Evolutionary conservation across 2,329 filamentous ascomycete genomes (phyloP), one percentile per base, ranked within the genome.

Genomic region (Aspergillus quadrilineatus): DNA sequence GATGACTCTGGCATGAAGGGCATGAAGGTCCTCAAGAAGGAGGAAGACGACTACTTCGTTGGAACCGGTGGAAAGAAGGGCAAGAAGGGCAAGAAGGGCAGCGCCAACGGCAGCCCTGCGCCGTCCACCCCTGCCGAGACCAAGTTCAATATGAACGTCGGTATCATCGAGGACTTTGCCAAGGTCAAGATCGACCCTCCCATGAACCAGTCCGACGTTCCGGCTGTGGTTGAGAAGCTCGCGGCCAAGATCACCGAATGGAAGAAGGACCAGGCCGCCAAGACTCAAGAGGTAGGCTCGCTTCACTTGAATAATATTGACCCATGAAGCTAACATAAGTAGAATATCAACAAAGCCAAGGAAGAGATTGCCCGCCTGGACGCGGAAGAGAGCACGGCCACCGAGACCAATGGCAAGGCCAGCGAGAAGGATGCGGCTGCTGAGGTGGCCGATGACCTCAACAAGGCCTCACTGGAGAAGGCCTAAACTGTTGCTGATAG

Each of bases 321-420:
- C 22, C 3, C 22, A 9, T 26, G 43, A 15, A 43, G 32, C 46
- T 61, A 61, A 58, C 63, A 62, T 57, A 69, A 78, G 29, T 69
- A 97, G 94, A 99, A 99, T 82, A 88, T 97, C 60, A 90, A 91
- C 62, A 96, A 97, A 78, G 94, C 94, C 60, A 89, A 96, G 81
- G 93, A 93, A 77, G 92, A 97, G 76, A 95, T 99, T 61, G 90
- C 92, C 72, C 87, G 87, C 65, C 85, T 97, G 43, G 85, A 87
- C 65, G 79, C 82, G 55, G 93, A 97, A 72, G 86, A 87, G 55
- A 80, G 83, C 62, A 60, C 80, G 80, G 62, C 76, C 76, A 44
- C 67, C 50, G 55, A 70, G 62, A 53, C 64, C 51, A 61, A 76
- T 75, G 60, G 76, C 73, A 63, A 71, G 73, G 64, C 80, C 77